Evolutionary conservation across 2,329 filamentous ascomycete species (phyloP).

Genomic region (Fusarium hostae): DNA sequence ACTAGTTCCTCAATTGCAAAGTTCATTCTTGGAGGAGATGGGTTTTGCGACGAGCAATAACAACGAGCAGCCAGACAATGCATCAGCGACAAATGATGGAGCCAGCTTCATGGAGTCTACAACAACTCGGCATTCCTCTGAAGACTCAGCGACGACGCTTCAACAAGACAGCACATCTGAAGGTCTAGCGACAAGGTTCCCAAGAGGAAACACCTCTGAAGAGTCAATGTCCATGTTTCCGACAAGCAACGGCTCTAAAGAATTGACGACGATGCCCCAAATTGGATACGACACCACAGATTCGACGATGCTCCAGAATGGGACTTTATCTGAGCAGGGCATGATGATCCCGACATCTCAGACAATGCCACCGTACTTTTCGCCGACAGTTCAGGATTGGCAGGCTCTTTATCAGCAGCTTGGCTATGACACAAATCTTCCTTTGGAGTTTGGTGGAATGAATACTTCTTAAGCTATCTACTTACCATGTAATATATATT

Average conservation of each 20-base stretch:
- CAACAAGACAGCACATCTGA: not conserved
- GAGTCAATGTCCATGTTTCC: fast-evolving
- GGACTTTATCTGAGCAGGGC: fast-evolving
- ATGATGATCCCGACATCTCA: fast-evolving
- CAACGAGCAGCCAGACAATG: not conserved
- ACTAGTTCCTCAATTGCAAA: fast-evolving
- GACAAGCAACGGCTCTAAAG: fast-evolving
- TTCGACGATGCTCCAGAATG: no score
- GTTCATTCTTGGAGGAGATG: not conserved
- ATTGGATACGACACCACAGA: fast-evolving
- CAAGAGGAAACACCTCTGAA: fast-evolving
- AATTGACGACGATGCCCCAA: not conserved
- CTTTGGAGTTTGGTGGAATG: not conserved
- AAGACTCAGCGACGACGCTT: fast-evolving
- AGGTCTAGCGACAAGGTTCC: fast-evolving
- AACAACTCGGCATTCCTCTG: fast-evolving
- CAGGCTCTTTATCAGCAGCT: fast-evolving
- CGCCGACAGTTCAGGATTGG: fast-evolving
- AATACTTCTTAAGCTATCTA: not conserved
- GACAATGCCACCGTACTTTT: fast-evolving
- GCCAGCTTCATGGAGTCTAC: not conserved
- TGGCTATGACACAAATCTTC: not conserved
- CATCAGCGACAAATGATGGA: not conserved
- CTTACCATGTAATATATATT: not conserved
- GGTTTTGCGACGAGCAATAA: not conserved